Conservation (phyloP, 2,329 filamentous ascomycete genomes). For the Pseudopithomyces chartarum region DNA sequence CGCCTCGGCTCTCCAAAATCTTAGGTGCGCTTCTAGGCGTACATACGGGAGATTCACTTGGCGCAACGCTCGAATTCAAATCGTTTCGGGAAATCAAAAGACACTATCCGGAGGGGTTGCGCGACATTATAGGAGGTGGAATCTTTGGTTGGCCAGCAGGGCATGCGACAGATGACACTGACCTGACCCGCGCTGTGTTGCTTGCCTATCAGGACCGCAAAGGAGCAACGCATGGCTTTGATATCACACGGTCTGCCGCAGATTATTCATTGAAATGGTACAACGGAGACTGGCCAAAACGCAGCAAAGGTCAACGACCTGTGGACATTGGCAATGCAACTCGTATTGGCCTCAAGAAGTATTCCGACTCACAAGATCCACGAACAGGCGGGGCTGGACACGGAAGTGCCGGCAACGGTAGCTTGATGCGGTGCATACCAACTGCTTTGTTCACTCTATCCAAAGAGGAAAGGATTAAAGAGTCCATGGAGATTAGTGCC, state of each 20-base stretch:
- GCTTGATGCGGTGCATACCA: conserved; percentile 55
- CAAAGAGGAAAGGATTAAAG: conserved; percentile 25
- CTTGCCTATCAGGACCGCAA: conserved; percentile 49
- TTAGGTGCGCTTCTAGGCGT: conserved; percentile 54
- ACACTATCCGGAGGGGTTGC: conserved; percentile 45
- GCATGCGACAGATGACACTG: conserved; percentile 56
- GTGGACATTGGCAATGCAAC: conserved; percentile 51
- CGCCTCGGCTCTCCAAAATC: conserved; percentile 35
- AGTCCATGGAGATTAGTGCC: conserved; percentile 24
- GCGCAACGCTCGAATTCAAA: conserved; percentile 53
- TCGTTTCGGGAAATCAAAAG: conserved; percentile 41
- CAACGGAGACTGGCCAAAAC: conserved; percentile 51
- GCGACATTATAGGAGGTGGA: conserved; percentile 54
- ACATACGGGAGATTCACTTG: conserved; percentile 55
- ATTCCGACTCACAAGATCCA: conserved; percentile 33
- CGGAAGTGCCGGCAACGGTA: conserved; percentile 52
- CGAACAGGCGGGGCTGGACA: conserved; percentile 45
- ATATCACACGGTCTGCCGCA: conserved; percentile 45
- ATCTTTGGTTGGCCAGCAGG: conserved; percentile 50
- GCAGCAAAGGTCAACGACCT: conserved; percentile 39
- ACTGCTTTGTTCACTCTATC: conserved; percentile 49
- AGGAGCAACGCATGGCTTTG: conserved; percentile 15
- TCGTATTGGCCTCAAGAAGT: conserved; percentile 38
- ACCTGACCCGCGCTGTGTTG: conserved; percentile 53
- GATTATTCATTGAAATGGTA: conserved; percentile 51